Evolutionary conservation across 441 rosid genomes (phyloP).

Genomic region (Syzygium malaccense): DNA sequence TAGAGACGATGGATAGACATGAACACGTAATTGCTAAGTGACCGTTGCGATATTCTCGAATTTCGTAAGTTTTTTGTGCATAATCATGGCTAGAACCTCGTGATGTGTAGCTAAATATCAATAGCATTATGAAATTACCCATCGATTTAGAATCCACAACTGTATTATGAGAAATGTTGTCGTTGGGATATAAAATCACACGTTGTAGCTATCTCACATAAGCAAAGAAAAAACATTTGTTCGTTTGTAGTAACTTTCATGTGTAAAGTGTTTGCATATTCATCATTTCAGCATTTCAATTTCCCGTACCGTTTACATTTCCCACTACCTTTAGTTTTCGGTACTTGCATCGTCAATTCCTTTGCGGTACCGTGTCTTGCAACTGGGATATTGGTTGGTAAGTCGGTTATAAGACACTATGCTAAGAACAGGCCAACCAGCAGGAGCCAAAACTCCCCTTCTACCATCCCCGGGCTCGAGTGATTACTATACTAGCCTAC

Average conservation of each 20-base stretch:
- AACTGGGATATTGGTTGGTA: no score
- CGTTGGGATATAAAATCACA: background rate
- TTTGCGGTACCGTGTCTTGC: background rate
- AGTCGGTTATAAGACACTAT: no score
- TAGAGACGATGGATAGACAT: background rate
- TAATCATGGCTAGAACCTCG: background rate
- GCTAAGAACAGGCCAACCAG: no score
- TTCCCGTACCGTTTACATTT: accelerated
- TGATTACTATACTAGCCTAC: no score
- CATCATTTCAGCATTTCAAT: background rate
- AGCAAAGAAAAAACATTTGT: background rate
- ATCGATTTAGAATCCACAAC: background rate
- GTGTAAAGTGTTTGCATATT: background rate
- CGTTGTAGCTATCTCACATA: background rate
- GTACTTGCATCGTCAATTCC: background rate
- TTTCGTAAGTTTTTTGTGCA: no score
- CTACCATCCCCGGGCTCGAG: no score
- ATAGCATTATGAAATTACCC: background rate
- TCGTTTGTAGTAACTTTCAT: background rate
- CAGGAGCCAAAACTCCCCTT: no score
- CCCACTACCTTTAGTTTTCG: background rate
- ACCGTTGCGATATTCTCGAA: background rate
- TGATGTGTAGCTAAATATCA: background rate
- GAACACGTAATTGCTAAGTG: background rate
- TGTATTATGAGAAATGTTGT: background rate